A percentile compares a stretch with the other conserved stretches of the same genome.
These are phyloP conservation scores for Neurospora sp. DNA, from an alignment of 495 filamentous ascomycete species.

Conservation along the genomic window DNA sequence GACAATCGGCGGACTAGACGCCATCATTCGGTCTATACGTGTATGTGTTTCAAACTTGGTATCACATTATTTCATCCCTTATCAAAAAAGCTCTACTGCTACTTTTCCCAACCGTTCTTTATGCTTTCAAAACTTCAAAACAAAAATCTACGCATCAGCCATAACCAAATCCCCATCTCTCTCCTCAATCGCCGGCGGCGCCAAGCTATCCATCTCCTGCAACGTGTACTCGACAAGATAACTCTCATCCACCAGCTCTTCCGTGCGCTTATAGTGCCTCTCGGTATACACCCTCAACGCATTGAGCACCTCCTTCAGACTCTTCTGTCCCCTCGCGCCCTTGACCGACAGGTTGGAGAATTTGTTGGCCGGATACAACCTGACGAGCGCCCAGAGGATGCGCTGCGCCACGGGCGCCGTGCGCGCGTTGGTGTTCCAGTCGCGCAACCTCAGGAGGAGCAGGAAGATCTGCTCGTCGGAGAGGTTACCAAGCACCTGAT, in stretches of 20 bases:
- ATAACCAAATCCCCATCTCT: slow-evolving; percentile 31
- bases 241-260: slow-evolving; percentile 87
- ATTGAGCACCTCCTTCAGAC: slow-evolving; percentile 71
- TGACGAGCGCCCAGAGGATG: slow-evolving; percentile 70
- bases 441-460: slow-evolving; percentile 68
- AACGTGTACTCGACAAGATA: slow-evolving; percentile 90
- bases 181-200: slow-evolving; percentile 29
- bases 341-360: slow-evolving; percentile 50
- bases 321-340: slow-evolving; percentile 53
- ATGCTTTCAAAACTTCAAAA: not conserved
- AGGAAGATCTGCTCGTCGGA: slow-evolving; percentile 72
- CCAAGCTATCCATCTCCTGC: slow-evolving; percentile 77
- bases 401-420: slow-evolving; percentile 80
- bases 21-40: not conserved
- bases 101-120: not conserved
- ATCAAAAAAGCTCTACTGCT: not conserved
- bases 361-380: slow-evolving; percentile 62
- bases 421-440: slow-evolving; percentile 94
- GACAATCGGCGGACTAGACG: not conserved
- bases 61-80: not conserved
- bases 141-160: slow-evolving; percentile 21
- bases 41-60: not conserved
- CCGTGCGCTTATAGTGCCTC: slow-evolving; percentile 77
- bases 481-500: slow-evolving; percentile 70
- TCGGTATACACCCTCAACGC: slow-evolving; percentile 81